These are phyloP conservation scores for Mycena maculata DNA, from an alignment of 768 basidiomycete genomes.

Conservation along the genomic window DNA sequence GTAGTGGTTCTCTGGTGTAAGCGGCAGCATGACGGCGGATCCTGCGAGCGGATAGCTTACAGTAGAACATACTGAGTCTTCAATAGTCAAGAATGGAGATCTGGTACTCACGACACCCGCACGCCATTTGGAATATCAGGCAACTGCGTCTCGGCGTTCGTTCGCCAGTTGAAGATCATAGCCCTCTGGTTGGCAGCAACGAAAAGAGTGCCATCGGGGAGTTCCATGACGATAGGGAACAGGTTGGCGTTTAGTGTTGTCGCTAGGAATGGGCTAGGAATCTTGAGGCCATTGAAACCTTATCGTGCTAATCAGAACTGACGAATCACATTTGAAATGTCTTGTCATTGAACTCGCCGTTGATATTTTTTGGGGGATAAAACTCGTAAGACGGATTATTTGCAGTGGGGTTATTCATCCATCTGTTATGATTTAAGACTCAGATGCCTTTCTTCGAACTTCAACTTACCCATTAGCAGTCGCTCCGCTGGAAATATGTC, in stretches of 20 bases:
- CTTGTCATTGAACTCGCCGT: constrained; percentile 44
- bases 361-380: constrained; percentile 52
- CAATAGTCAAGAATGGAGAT: constrained; percentile 8
- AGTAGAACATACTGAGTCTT: constrained; percentile 15
- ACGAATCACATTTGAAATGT: not conserved
- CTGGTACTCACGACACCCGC: constrained; percentile 25
- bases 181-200: constrained; percentile 54
- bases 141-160: constrained; percentile 47
- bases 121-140: constrained; percentile 52
- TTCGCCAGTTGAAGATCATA: constrained; percentile 46
- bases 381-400: constrained; percentile 68
- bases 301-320: constrained; percentile 7
- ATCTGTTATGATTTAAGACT: constrained; percentile 50
- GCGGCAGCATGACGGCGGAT: constrained; percentile 43
- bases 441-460: constrained; percentile 14
- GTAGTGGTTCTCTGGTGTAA: constrained; percentile 42
- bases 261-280: constrained; percentile 17
- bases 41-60: constrained; percentile 46
- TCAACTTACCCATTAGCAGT: constrained; percentile 20
- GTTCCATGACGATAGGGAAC: constrained; percentile 41
- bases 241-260: constrained; percentile 26
- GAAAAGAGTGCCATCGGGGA: constrained; percentile 56
- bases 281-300: constrained; percentile 37
- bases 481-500: constrained; percentile 49
- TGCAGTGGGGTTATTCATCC: constrained; percentile 17